Base-by-base conservation (phyloP, 2,329 filamentous ascomycete species). In the Venturia nashicola region DNA sequence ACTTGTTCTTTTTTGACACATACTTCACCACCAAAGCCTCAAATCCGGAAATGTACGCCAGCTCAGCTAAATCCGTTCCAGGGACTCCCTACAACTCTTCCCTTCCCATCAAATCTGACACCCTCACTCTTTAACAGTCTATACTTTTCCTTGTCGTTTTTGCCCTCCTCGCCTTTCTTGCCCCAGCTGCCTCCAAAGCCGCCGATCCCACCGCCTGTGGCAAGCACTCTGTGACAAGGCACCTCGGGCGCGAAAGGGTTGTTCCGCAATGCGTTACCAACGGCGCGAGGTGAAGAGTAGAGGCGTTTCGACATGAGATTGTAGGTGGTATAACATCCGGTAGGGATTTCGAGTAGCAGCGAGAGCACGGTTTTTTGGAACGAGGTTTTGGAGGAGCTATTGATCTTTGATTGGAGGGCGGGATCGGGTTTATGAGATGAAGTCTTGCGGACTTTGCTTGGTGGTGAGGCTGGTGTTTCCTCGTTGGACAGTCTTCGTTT, bases 101-200 rank as follows among this genome's bases (percentile, higher is more conserved):
- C 76, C 51, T 68, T 71, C n/a, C 70, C 71, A 69, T 78, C 76
- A 68, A 80, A 79, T 61, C 67, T 69, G 5, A 80, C 74, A 5
- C 78, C 78, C 66, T 80, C 78, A 39, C 72, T 74, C 51, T 69
- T 69, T 65, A 79, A 68, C 64, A 79, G 66, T 64, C 72, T 72
- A 55, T 72, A 73, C 69, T 79, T 80, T 65, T 76, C 72, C 20
- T 68, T 68, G 14, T 75, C 75, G 69, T 75, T 73, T 66, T 74
- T 74, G 5, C 76, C 76, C n/a, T 76, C 71, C 64, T 77, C 76
- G 7, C 51, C 51, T 23, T 57, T 34, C 14, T 6, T 57, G 34
- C 76, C 75, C 78, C 79, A 79, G 42, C 74, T 72, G 16, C 81
- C 81, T 44, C 78, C 76, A 68, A 82, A 83, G 12, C 81, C 81